Evolutionary conservation across 2,329 filamentous ascomycete species (phyloP), one percentile per base, ranked within the genome.

Genomic region (Drechslerella coelobrocha): DNA sequence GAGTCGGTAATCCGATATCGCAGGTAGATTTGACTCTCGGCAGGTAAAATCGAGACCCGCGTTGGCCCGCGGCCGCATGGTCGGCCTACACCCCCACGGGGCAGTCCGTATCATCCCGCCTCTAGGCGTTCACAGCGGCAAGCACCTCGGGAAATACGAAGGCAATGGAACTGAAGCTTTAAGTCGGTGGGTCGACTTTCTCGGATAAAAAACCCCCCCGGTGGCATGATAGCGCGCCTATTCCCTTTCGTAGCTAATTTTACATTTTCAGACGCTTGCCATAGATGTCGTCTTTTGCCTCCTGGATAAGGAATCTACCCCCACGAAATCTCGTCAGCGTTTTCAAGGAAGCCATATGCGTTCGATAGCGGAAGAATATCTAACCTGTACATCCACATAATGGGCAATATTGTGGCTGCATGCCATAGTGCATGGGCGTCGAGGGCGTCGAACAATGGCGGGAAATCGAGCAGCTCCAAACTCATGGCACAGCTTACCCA

Each of bases 361-460:
- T n/a, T 6, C 39, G 21, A 45, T 7, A 17, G 6, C 5, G 43
- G 43, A 17, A 8, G 9, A 23, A 12, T 50, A 14, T 19, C 48
- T 47, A 29, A 72, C 68, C 68, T 41, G 26, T 99, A 99, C 90
- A 90, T 97, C 82, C 96, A 84, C 53, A 94, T 82, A 0, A 91
- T 91, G 8, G 94, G 94, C 29, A 85, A 84, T 54, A 99, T 93
- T 0, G 94, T 99, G 62, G 92, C 91, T 72, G 96, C 78, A 83
- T 99, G 94, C 94, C 94, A 99, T 73, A 99, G 79, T 76, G 90
- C 92, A 81, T 99, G 94, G 2, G 94, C 94, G 82, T 99, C 94
- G 54, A 99, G 80, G 78, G 89, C 87, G 6, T 91, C 90, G 78
- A 85, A 83, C 80, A 90, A 84, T 1, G 94, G 94, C 59, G 94